These are phyloP conservation scores for Fusarium sp. DNA, from an alignment of 2,329 filamentous ascomycete species.

Conservation along the genomic window DNA sequence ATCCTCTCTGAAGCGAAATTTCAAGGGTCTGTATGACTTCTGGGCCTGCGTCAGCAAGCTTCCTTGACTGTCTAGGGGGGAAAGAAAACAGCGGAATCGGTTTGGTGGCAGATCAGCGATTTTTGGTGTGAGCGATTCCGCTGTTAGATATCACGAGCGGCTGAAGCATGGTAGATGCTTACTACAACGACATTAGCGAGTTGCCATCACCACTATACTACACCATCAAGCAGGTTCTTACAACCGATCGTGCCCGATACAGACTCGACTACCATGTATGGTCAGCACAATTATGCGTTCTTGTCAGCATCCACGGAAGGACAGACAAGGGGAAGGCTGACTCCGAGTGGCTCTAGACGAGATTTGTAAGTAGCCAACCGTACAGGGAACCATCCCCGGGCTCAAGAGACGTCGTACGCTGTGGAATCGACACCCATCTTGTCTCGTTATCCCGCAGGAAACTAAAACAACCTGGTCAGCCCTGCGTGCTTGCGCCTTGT, in stretches of 20 bases:
- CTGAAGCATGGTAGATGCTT: conserved; percentile 23
- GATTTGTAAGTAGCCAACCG: neutral
- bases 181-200: conserved; percentile 8
- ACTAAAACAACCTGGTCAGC: conserved; percentile 19
- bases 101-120: too few species aligned
- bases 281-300: conserved; percentile 17
- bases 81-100: too few species aligned
- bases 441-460: conserved; percentile 5
- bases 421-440: conserved; percentile 2
- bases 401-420: neutral
- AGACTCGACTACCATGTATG: neutral
- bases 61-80: conserved; percentile 7
- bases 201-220: conserved; percentile 4
- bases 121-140: too few species aligned
- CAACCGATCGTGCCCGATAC: neutral
- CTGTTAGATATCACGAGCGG: conserved; percentile 1
- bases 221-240: conserved; percentile 4
- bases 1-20: neutral
- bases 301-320: conserved; percentile 15
- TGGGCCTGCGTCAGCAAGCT: conserved; percentile 25
- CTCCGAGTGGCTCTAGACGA: neutral
- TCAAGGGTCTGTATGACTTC: conserved; percentile 10
- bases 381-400: conserved; percentile 20
- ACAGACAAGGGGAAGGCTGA: neutral
- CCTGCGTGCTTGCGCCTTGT: conserved; percentile 20